Conservation (phyloP, 2,329 filamentous ascomycete species). For the Cladorrhinum sp. region DNA sequence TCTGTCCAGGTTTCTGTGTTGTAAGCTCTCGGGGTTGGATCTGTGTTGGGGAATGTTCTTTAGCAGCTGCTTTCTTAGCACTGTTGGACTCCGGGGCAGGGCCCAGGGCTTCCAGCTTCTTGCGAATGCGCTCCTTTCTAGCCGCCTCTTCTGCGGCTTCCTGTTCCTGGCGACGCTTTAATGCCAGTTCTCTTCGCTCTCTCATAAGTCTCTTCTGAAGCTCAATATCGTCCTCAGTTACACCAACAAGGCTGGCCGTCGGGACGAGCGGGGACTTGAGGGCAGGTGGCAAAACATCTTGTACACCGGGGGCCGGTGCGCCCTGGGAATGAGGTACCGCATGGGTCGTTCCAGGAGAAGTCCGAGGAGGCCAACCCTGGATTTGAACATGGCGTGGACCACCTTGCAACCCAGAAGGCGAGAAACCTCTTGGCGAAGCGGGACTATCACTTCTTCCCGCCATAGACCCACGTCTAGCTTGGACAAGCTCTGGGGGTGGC, state of each 20-base stretch:
- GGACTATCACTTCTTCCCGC: slow-evolving; percentile 51
- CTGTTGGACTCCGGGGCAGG: slow-evolving; percentile 60
- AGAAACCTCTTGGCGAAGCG: slow-evolving; percentile 44
- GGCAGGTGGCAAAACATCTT: slow-evolving; percentile 24
- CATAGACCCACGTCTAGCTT: slow-evolving; percentile 48
- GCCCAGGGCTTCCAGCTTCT: slow-evolving; percentile 69
- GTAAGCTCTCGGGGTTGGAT: slow-evolving; percentile 24
- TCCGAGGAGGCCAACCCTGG: slow-evolving; percentile 41
- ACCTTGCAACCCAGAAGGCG: slow-evolving; percentile 37
- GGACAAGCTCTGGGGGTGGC: slow-evolving; percentile 43
- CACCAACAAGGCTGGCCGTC: slow-evolving; percentile 24
- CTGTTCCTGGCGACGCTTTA: slow-evolving; percentile 65
- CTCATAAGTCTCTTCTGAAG: slow-evolving; percentile 71
- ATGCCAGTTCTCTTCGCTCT: slow-evolving; percentile 66
- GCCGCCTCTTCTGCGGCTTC: slow-evolving; percentile 71
- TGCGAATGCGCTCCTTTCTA: slow-evolving; percentile 65
- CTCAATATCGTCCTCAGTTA: slow-evolving; percentile 56
- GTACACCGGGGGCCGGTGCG: slow-evolving; percentile 8
- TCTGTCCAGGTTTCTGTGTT: slow-evolving; percentile 7
- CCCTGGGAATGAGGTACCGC: slow-evolving; percentile 37
- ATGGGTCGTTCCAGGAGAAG: slow-evolving; percentile 44
- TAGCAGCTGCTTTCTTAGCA: slow-evolving; percentile 50
- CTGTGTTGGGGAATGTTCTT: slow-evolving; percentile 41
- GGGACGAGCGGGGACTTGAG: slow-evolving; percentile 33
- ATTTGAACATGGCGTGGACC: slow-evolving; percentile 32